Percentiles rank a stretch among this genome's conserved stretches.
These are phyloP conservation scores for Mesostigma viride DNA, from an alignment of 139 green algal species.

Conservation along the genomic window DNA sequence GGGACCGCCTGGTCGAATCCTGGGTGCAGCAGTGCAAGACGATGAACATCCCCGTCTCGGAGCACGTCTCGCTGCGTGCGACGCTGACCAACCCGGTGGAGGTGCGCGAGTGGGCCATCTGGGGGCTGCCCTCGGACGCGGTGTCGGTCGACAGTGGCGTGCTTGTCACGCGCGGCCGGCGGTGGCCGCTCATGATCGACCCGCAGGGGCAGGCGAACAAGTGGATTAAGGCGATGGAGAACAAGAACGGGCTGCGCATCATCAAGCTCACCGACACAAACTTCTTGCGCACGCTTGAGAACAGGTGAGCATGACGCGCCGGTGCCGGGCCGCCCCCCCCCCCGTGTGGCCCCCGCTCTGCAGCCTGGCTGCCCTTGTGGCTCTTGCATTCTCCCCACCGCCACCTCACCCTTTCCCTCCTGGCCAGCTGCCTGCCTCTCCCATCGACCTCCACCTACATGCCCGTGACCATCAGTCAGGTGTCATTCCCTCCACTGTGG, in stretches of 20 bases:
- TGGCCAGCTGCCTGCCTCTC: too few relatives aligned
- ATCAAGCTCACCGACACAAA: conserved; percentile 60
- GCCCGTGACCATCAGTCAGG: too few relatives aligned
- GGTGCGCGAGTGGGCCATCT: conserved; percentile 64
- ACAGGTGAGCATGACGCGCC: too few relatives aligned
- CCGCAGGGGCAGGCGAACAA: conserved; percentile 62
- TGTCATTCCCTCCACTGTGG: too few relatives aligned
- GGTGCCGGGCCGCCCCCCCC: too few relatives aligned
- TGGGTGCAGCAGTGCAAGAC: conserved; percentile 50
- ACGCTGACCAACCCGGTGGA: conserved; percentile 59
- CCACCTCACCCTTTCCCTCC: too few relatives aligned
- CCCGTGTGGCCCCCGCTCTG: too few relatives aligned
- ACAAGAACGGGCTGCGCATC: conserved; percentile 53
- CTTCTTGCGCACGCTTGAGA: conserved; percentile 67
- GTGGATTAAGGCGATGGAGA: conserved; percentile 71
- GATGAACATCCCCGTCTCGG: conserved; percentile 44
- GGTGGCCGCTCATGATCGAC: conserved; percentile 80
- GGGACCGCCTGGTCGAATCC: conserved; percentile 40
- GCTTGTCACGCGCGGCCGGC: conserved; percentile 55
- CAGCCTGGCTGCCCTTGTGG: too few relatives aligned
- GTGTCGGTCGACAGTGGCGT: conserved; percentile 72
- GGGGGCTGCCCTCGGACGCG: conserved; percentile 60
- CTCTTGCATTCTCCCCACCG: too few relatives aligned
- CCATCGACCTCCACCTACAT: too few relatives aligned
- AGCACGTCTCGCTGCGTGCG: conserved; percentile 38